Conservation (phyloP, 495 filamentous ascomycete genomes). For the Penicillium coffeae region DNA sequence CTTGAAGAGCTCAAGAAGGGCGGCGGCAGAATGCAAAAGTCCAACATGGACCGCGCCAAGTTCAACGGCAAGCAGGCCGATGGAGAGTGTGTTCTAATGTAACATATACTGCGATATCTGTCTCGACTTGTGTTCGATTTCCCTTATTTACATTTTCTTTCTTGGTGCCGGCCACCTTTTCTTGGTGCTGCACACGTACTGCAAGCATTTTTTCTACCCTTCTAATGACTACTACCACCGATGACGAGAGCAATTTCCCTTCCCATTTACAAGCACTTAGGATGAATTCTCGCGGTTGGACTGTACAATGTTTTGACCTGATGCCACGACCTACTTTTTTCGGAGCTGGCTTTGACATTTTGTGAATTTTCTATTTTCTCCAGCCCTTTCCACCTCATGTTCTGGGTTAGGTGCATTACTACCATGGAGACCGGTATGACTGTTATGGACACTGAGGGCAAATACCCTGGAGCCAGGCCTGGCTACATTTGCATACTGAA, state of each 20-base stretch:
- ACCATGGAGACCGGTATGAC: constrained; percentile 5
- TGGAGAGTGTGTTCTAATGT: constrained; percentile 81
- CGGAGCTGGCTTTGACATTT: not conserved
- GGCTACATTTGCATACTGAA: constrained; percentile 10
- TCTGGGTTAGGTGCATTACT: not conserved
- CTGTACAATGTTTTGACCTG: constrained; percentile 11
- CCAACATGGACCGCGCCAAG: constrained; percentile 77
- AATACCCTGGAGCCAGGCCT: constrained; percentile 10
- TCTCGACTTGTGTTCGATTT: constrained; percentile 1
- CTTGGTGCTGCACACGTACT: not conserved
- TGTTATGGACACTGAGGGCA: constrained; percentile 3
- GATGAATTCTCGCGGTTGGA: constrained; percentile 5
- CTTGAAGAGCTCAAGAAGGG: constrained; percentile 86
- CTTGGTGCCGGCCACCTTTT: not conserved
- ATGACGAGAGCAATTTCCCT: constrained; percentile 4
- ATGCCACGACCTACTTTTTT: not conserved
- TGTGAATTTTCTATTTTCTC: constrained; percentile 1
- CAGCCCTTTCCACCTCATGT: not conserved
- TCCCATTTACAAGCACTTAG: not conserved
- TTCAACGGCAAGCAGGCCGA: constrained; percentile 74
- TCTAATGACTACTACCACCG: constrained; percentile 13
- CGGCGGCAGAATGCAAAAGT: constrained; percentile 66
- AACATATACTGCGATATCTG: constrained; percentile 4
- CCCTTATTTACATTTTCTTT: not conserved
- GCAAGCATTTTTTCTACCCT: constrained; percentile 3